Conservation (phyloP, 2,329 filamentous ascomycete species). For the Pleoardoris graminearum region DNA sequence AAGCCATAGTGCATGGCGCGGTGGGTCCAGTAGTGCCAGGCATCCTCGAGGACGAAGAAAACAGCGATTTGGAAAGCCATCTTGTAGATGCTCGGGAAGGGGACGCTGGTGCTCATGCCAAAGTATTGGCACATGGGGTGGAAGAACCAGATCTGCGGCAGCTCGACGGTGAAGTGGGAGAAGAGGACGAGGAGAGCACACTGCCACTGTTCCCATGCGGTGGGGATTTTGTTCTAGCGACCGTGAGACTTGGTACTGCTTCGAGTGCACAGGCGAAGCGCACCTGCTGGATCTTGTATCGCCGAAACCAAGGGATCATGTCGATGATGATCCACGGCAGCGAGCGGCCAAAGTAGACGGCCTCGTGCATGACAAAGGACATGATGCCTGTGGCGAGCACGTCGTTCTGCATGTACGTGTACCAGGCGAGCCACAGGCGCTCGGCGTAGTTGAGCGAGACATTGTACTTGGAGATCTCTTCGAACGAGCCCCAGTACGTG, state of each 20-base stretch:
- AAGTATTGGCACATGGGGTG: constrained; percentile 94
- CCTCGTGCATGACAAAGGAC: constrained; percentile 94
- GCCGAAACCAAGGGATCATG: constrained; percentile 80
- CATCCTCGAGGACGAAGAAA: constrained; percentile 94
- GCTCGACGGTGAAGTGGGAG: constrained; percentile 95
- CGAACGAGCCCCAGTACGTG: constrained; percentile 68
- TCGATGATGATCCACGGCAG: constrained; percentile 94
- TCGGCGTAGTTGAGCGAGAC: constrained; percentile 84
- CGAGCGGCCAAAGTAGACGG: constrained; percentile 89
- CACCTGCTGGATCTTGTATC: constrained; percentile 92
- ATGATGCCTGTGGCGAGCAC: constrained; percentile 94
- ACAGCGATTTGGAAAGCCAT: constrained; percentile 90
- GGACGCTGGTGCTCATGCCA: constrained; percentile 83
- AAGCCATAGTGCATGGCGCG: constrained; percentile 91
- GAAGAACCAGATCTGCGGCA: constrained; percentile 99
- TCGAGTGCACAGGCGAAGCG: background rate
- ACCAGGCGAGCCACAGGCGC: constrained; percentile 93
- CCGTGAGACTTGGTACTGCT: constrained; percentile 19
- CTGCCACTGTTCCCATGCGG: constrained; percentile 89
- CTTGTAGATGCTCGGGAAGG: constrained; percentile 82
- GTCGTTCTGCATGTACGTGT: constrained; percentile 98
- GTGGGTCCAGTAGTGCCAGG: constrained; percentile 99
- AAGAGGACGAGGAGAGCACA: constrained; percentile 92
- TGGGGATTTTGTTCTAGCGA: constrained; percentile 77
- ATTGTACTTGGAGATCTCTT: constrained; percentile 72